Evolutionary conservation across 345 rosid species (phyloP).

Genomic region (Fremontodendron californicum): DNA sequence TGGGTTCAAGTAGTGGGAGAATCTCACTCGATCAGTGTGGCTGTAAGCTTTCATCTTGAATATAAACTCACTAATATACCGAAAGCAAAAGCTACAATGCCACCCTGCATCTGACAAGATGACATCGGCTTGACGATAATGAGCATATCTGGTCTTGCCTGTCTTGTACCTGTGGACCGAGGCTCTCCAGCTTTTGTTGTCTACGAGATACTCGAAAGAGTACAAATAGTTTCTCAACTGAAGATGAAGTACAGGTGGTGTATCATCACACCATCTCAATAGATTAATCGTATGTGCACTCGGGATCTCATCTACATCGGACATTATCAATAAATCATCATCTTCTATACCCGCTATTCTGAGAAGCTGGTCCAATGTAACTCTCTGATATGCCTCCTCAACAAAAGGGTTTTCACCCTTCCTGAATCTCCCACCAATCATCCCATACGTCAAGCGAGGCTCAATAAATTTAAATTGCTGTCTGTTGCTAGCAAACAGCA

Average conservation of each 20-base stretch:
- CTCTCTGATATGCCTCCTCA: conserved; percentile 90
- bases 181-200: conserved; percentile 92
- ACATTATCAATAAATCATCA: conserved; percentile 92
- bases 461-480: conserved; percentile 56
- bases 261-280: conserved; percentile 85
- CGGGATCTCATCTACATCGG: conserved; percentile 95
- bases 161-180: conserved; percentile 62
- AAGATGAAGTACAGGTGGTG: conserved; percentile 80
- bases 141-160: conserved; percentile 75
- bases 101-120: conserved; percentile 79
- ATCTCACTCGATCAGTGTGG: conserved; percentile 82
- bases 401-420: conserved; percentile 87
- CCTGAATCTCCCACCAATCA: conserved; percentile 73
- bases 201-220: conserved; percentile 67
- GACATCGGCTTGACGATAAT: conserved; percentile 66
- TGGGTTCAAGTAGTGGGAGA: conserved; percentile 74
- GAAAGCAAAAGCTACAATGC: conserved; percentile 98
- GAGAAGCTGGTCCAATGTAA: conserved; percentile 75
- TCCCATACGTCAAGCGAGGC: conserved; percentile 78
- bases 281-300: conserved; percentile 88
- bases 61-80: conserved; percentile 60
- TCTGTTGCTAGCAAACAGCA: conserved; percentile 51
- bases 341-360: conserved; percentile 83
- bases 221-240: conserved; percentile 79
- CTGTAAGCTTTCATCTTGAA: conserved; percentile 99